A percentile compares a stretch with the other conserved stretches of the same genome.
These are phyloP conservation scores for Mycena maculata DNA, from an alignment of 768 basidiomycete genomes.

Conservation along the genomic window DNA sequence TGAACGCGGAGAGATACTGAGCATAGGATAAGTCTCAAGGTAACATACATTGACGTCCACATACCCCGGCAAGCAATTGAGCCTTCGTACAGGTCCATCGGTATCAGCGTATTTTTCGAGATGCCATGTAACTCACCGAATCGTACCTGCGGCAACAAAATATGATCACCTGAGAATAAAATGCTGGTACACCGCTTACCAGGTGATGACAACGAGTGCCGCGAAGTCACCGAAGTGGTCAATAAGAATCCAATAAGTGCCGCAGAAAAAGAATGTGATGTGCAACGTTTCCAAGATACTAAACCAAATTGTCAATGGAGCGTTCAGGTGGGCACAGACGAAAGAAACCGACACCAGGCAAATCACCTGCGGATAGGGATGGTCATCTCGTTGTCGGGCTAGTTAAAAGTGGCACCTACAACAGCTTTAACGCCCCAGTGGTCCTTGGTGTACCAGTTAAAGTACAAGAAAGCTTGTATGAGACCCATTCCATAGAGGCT, in stretches of 20 bases:
- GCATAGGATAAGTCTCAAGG: not conserved
- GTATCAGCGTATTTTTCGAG: not conserved
- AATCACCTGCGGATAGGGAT: too few species aligned
- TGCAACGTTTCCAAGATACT: conserved; percentile 38
- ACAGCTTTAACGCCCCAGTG: conserved; percentile 34
- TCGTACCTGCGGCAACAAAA: not conserved
- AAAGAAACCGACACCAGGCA: too few species aligned
- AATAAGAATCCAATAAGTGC: conserved; percentile 36
- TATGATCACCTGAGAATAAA: not conserved
- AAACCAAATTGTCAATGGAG: conserved; percentile 10
- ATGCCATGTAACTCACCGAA: not conserved
- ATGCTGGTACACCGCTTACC: conserved; percentile 19
- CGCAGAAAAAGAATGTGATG: conserved; percentile 32
- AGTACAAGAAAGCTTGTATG: conserved; percentile 38
- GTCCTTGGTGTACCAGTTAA: conserved; percentile 39
- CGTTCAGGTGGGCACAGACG: too few species aligned
- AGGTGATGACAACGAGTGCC: conserved; percentile 27
- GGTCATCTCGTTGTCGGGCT: too few species aligned
- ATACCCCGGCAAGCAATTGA: conserved; percentile 1
- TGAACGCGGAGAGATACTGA: conserved; percentile 37
- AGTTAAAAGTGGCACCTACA: conserved; percentile 17
- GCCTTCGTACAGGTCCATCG: not conserved
- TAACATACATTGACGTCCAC: not conserved
- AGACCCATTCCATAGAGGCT: conserved; percentile 40
- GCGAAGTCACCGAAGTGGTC: conserved; percentile 36